A percentile compares a stretch with the other conserved stretches of the same genome.
phyloP scores from a whole-genome alignment of 2,329 filamentous ascomycete species.

The Mycogone perniciosa region DNA sequence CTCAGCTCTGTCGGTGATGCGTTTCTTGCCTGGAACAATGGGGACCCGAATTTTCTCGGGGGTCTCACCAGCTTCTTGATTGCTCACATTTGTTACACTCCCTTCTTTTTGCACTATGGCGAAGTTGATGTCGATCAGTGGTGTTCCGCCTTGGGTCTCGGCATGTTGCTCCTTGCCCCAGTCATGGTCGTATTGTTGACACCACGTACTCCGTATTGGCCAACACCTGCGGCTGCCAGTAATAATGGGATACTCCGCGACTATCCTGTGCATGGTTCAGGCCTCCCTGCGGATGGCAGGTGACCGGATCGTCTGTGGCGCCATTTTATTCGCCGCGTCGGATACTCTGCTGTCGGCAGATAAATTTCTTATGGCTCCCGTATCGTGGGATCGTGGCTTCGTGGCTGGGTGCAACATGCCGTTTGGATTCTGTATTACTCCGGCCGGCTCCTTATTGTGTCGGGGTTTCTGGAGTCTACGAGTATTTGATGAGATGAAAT shows the following conservation, averaged over 20 bases:
- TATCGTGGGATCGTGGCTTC: conserved; percentile 19
- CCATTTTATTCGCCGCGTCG: conserved; percentile 27
- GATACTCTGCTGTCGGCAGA: conserved; percentile 28
- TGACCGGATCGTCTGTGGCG: conserved; percentile 21
- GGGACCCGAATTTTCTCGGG: conserved; percentile 25
- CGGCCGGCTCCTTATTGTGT: conserved; percentile 28
- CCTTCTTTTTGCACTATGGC: conserved; percentile 19
- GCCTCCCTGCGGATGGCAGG: conserved; percentile 23
- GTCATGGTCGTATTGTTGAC: conserved; percentile 23
- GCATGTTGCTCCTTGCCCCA: conserved; percentile 19
- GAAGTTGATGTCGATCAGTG: conserved; percentile 11
- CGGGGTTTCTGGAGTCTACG: conserved; percentile 1
- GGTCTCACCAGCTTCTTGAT: conserved; percentile 29
- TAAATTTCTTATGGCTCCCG: conserved; percentile 24
- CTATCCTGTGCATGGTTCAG: conserved; percentile 28
- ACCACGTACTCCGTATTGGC: conserved; percentile 21
- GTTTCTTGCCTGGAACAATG: conserved; percentile 28
- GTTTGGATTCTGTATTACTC: conserved; percentile 32
- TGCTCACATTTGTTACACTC: conserved; percentile 29
- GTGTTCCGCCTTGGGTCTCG: conserved; percentile 14
- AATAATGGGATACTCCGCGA: conserved; percentile 26
- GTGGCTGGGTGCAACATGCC: conserved; percentile 25
- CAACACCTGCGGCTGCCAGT: conserved; percentile 23
- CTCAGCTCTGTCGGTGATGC: conserved; percentile 30
- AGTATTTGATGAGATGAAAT: background rate